Evolutionary conservation across 257 asterid genomes (phyloP).

Genomic region (Plantago elongata): DNA sequence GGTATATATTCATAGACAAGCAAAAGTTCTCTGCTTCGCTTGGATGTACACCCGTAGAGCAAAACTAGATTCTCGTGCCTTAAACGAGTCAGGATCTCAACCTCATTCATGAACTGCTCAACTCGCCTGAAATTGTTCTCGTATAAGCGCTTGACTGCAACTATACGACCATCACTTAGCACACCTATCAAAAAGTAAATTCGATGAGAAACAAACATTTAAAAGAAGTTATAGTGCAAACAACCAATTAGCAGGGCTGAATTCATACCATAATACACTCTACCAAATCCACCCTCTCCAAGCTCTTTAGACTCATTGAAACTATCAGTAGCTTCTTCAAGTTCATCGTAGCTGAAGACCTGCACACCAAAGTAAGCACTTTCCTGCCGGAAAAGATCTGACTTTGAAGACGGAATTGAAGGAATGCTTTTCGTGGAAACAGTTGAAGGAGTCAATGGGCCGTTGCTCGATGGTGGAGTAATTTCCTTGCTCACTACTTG

Average conservation of each 20-base stretch:
- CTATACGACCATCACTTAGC: conserved; percentile 11
- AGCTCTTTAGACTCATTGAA: conserved; percentile 56
- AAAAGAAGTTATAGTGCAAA: neutral
- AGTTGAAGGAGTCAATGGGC: conserved; percentile 31
- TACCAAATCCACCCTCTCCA: conserved; percentile 92
- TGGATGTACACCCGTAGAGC: conserved; percentile 24
- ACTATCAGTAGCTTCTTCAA: conserved; percentile 67
- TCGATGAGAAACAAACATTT: neutral
- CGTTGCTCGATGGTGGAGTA: conserved; percentile 35
- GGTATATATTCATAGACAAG: conserved; percentile 22
- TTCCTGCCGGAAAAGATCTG: conserved; percentile 28
- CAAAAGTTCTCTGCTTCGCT: conserved; percentile 23
- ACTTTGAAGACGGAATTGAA: conserved; percentile 42
- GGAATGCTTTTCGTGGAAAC: conserved; percentile 36
- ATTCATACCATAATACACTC: conserved; percentile 54
- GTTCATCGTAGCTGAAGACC: conserved; percentile 54
- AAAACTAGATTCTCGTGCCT: conserved; percentile 20
- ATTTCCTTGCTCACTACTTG: conserved; percentile 35
- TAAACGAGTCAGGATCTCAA: conserved; percentile 20
- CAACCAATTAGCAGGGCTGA: neutral
- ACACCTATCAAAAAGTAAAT: neutral
- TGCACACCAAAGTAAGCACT: conserved; percentile 52
- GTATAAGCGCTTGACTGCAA: conserved; percentile 24
- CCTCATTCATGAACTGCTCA: conserved; percentile 24
- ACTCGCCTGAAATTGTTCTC: conserved; percentile 25